A percentile compares a stretch with the other conserved stretches of the same genome.
phyloP scores from a whole-genome alignment of 768 basidiomycete species.

The Tulasnella sp. region DNA sequence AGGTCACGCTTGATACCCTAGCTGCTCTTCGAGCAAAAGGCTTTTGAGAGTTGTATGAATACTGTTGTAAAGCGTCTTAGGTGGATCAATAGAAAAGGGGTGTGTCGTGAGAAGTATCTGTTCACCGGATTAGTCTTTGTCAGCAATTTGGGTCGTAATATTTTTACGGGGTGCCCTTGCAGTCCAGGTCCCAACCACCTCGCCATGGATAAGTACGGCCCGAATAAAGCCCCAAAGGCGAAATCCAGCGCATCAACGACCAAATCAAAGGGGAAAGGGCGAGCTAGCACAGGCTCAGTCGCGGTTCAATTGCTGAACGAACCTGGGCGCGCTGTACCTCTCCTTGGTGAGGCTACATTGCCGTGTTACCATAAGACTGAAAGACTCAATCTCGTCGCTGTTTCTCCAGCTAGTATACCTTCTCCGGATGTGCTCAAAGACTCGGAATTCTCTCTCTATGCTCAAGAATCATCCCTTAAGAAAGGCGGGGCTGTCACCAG shows the following conservation, averaged over 20 bases:
- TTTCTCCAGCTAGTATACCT: not conserved
- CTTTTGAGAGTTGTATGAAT: not conserved
- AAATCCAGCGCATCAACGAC: not conserved
- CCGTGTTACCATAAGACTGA: not conserved
- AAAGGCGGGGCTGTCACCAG: not conserved
- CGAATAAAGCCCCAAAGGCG: not conserved
- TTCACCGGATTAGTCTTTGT: not conserved
- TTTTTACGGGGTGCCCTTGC: not conserved
- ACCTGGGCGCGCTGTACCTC: not conserved
- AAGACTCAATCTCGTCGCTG: not conserved
- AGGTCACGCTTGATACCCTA: slow-evolving; percentile 16
- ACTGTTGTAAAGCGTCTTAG: not conserved
- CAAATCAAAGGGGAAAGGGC: not conserved
- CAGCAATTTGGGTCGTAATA: not conserved
- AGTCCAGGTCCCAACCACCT: not conserved
- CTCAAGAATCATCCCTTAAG: not conserved
- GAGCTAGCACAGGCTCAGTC: not conserved
- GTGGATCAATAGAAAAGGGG: not conserved
- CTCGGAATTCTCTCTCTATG: not conserved
- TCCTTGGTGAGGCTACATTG: not conserved
- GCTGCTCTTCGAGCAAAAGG: not conserved
- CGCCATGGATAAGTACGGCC: not conserved
- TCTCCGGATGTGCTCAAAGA: not conserved
- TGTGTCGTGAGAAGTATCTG: not conserved
- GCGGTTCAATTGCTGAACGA: not conserved